Evolutionary conservation across 371 early-diverging fungal genomes (phyloP), one percentile per base, ranked within the genome.

Genomic region (Mycotypha africana): DNA sequence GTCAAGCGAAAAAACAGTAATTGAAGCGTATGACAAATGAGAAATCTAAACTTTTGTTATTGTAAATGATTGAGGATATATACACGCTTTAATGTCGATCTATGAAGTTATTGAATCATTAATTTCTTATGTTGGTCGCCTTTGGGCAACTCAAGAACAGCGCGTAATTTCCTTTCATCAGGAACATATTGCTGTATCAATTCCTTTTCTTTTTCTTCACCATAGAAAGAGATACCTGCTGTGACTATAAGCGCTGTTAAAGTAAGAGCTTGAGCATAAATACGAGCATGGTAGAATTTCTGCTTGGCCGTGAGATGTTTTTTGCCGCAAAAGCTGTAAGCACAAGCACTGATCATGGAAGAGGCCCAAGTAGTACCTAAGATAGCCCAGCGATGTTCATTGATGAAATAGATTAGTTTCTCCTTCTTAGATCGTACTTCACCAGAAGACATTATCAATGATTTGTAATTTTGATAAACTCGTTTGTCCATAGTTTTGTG

Each of bases 401-500:
- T 48, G 12, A 48, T 22, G 19, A 48, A 33, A 8, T 41, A 32
- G 20, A 48, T 22, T 4, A 16, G 14, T 2, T 31, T 33, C 33
- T 48, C 41, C 30, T 28, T 12, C 6, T 28, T 28, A 12, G 8
- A 8, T 2, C 16, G 22, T 15, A 28, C 19, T n/a, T 19, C 38
- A 16, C 38, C 31, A 39, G 47, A 22, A n/a, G n/a, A n/a, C n/a
- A n/a, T n/a, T n/a, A n/a, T n/a, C 7, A 48, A 25, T 12, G 48
- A 17, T 32, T 40, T 48, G 24, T 48, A 48, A 21, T 20, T 48
- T 16, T 48, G 25, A 25, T 40, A 33, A 8, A 20, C 48, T 17
- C 48, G 41, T 4, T 31, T 20, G 19, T 48, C 40, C 48, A 48
- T 48, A 11, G 48, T 48, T n/a, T 40, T 39, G 19, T 48, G 48